Base-by-base conservation (phyloP, 805 yeast genomes). In the Pichia pseudocactophila region DNA sequence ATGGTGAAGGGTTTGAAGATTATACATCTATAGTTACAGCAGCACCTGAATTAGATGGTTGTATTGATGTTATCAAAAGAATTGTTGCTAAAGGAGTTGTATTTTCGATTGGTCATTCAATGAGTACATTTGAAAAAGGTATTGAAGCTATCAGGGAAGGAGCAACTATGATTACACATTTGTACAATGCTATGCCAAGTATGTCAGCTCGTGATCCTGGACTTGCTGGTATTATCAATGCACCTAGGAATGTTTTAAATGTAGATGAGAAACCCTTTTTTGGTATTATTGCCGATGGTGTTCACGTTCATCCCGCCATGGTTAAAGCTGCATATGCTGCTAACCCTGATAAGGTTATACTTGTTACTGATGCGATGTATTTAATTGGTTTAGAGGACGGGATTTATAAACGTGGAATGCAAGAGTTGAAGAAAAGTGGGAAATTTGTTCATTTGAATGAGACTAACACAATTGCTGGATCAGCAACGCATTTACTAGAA, bases 121-220 rank as follows among this genome's bases (percentile, higher is more conserved):
- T 54, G 51, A 62, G 75, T 31, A 42, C 54, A 42, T 57, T 57
- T 41, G 58, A 56, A 6, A 53, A 51, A 6, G 61, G 59, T 12
- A 44, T 66, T 18, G 57, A 64, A 40, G 80, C 80, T 0, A 59
- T 75, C 30, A 55, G 60, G 18, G 50, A 61, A n/a, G 81, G 81
- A 19, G 77, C 78, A 13, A 52, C 69, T n/a, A 74, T 76, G 80
- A 63, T 76, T 43, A 76, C 82, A 3, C 82, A 76, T 52, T 63
- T 76, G 40, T 76, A 71, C 58, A 76, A 76, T 50, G 82, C 82
- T 49, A 76, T 76, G 82, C 77, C 78, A 3, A 63, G 54, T 37
- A 77, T 76, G 7, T 80, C 74, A 51, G 80, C 75, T 52, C 61
- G 82, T 50, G 73, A 74, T 40, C 74, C 73, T 10, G 80, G 81